phyloP scores from a whole-genome alignment of 1,284 basidiomycete species.

The Heterobasidion occidentale region DNA sequence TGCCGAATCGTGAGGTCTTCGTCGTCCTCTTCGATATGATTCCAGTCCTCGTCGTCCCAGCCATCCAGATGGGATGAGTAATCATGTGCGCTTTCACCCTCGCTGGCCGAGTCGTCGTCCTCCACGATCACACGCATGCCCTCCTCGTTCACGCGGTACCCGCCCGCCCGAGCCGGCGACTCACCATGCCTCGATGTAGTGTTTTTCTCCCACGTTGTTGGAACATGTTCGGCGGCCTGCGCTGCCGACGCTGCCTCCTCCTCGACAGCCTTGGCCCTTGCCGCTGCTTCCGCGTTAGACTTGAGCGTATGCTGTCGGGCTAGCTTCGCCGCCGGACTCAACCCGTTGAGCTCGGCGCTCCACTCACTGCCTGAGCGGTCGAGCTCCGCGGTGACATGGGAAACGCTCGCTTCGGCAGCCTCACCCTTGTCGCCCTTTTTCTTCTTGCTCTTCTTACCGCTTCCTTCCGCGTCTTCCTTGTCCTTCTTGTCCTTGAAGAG shows the following conservation, averaged over 20 bases:
- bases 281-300: conserved; percentile 77
- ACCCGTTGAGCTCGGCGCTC: conserved; percentile 57
- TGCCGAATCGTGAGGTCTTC: conserved; percentile 60
- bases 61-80: conserved; percentile 35
- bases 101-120: conserved; percentile 52
- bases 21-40: conserved; percentile 10
- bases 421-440: conserved; percentile 53
- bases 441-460: conserved; percentile 41
- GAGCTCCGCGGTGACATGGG: conserved; percentile 81
- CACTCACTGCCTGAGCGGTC: conserved; percentile 52
- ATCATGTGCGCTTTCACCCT: conserved; percentile 21
- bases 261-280: conserved; percentile 53
- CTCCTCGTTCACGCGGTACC: conserved; percentile 50
- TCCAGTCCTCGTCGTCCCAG: conserved; percentile 62
- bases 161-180: conserved; percentile 32
- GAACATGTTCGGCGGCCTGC: conserved; percentile 34
- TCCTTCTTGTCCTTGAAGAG: conserved; percentile 85
- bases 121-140: conserved; percentile 63
- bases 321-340: conserved; percentile 89
- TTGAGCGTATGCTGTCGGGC: conserved; percentile 86
- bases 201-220: conserved; percentile 73
- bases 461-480: conserved; percentile 43
- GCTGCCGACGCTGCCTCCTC: conserved; percentile 34
- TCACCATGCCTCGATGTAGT: conserved; percentile 49
- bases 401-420: conserved; percentile 69